Conservation (phyloP, 805 yeast species). For the Candida namnaoensis region DNA sequence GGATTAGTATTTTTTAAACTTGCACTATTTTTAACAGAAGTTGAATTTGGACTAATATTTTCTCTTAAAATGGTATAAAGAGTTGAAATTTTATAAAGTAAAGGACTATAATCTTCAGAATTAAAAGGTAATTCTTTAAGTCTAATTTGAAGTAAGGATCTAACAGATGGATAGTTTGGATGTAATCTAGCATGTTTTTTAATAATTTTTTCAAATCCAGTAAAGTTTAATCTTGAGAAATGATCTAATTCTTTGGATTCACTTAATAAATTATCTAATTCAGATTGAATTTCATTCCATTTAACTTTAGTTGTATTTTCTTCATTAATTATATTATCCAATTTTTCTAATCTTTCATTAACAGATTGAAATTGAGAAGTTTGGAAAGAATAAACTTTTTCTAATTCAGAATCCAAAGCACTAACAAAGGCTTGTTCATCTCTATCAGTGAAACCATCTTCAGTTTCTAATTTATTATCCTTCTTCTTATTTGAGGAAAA, state of each 20-base stretch:
- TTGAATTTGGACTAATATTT: slow-evolving; percentile 34
- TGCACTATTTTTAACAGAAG: slow-evolving; percentile 19
- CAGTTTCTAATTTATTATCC: slow-evolving; percentile 5
- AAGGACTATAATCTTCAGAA: slow-evolving; percentile 90
- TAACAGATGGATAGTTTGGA: slow-evolving; percentile 72
- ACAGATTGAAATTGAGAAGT: slow-evolving; percentile 58
- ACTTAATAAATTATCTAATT: slow-evolving; percentile 65
- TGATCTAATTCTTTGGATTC: slow-evolving; percentile 81
- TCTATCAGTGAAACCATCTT: slow-evolving; percentile 50
- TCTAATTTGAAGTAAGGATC: slow-evolving; percentile 82
- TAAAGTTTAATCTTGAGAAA: slow-evolving; percentile 85
- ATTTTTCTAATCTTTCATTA: slow-evolving; percentile 49
- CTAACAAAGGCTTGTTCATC: slow-evolving; percentile 67
- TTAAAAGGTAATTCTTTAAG: slow-evolving; percentile 85
- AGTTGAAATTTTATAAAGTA: slow-evolving; percentile 73
- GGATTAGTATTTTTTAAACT: slow-evolving; percentile 18
- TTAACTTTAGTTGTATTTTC: slow-evolving; percentile 35
- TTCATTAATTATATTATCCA: slow-evolving; percentile 39
- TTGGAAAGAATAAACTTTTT: slow-evolving; percentile 72
- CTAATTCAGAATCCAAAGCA: slow-evolving; percentile 59
- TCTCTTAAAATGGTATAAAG: slow-evolving; percentile 78
- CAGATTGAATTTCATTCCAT: slow-evolving; percentile 50
- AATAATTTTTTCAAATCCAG: slow-evolving; percentile 91
- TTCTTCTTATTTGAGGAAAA: slow-evolving; percentile 13
- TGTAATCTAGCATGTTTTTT: slow-evolving; percentile 94